Conservation (phyloP, 1,284 basidiomycete genomes). For the Fomes fomentarius region DNA sequence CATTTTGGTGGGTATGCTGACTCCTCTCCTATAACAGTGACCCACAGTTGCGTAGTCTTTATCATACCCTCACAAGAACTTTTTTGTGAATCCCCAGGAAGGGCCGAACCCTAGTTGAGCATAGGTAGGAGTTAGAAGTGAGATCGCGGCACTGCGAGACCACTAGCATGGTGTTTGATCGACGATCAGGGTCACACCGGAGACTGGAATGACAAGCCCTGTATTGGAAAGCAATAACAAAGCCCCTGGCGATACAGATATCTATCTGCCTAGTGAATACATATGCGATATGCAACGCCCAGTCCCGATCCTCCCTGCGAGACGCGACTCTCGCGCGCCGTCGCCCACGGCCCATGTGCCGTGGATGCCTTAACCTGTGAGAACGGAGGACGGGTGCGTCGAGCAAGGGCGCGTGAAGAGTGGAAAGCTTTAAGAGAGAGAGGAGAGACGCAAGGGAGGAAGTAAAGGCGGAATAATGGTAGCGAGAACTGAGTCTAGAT, state of each 20-base stretch:
- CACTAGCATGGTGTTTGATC: too few species aligned
- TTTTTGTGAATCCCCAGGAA: too few species aligned
- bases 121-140: too few species aligned
- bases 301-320: conserved; percentile 17
- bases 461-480: conserved; percentile 1
- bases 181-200: too few species aligned
- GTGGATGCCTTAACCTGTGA: conserved; percentile 10
- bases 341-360: conserved; percentile 12
- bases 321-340: conserved; percentile 17
- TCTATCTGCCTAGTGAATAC: conserved; percentile 20
- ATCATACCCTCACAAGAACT: too few species aligned
- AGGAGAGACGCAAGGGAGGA: too few species aligned
- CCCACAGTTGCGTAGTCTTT: too few species aligned
- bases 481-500: conserved; percentile 5
- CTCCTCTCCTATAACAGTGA: too few species aligned
- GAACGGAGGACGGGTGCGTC: conserved; percentile 22
- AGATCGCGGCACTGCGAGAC: too few species aligned
- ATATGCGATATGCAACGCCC: conserved; percentile 13
- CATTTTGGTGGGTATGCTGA: too few species aligned
- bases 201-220: background rate
- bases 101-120: too few species aligned
- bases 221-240: background rate
- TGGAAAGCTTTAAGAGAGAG: background rate
- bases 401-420: conserved; percentile 19
- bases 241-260: conserved; percentile 16